Evolutionary conservation across 306 rosid genomes (phyloP), one percentile per base, ranked within the genome.

Genomic region (Trifolium fragiferum): DNA sequence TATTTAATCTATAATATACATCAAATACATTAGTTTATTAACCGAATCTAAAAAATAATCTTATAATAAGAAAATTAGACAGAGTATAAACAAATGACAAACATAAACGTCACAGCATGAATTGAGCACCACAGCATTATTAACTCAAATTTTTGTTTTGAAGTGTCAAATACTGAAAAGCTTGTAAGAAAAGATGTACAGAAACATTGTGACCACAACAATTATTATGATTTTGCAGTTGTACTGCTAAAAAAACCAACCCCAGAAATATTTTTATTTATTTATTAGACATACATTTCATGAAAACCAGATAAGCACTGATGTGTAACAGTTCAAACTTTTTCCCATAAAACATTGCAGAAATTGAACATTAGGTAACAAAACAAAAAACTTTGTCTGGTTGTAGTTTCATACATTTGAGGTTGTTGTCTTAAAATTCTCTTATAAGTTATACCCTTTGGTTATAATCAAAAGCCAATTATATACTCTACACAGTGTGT

Each of bases 381-480:
- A 65, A n/a, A n/a, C n/a, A n/a, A n/a, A n/a, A 65, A 50, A 8
- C 18, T 79, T 73, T 83, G 79, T 79, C 70, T 53, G 68, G 35
- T 79, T 75, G 58, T 62, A 44, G 59, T 54, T 67, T 51, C 66
- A 16, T 70, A 21, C 63, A 57, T 60, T 32, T 72, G 53, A 68
- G 63, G 66, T 80, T 66, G 63, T 78, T 80, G 74, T 73, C 75
- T 80, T 38, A 25, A 40, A 78, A 33, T 70, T 74, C 69, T 72
- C 64, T 80, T 60, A 76, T 1, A 33, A 37, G 40, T 37, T 37
- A 4, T 14, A 46, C 70, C 85, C 74, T 75, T 75, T 77, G 53
- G 21, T 58, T 43, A 37, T n/a, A 35, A 68, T 73, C 82, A 68
- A 84, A 55, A 78, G 75, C 75, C 77, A 47, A 35, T 35, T 38